Evolutionary conservation across 116 monocot species (phyloP), one percentile per base, ranked within the genome.

Genomic region (Trichopus zeylanicus): DNA sequence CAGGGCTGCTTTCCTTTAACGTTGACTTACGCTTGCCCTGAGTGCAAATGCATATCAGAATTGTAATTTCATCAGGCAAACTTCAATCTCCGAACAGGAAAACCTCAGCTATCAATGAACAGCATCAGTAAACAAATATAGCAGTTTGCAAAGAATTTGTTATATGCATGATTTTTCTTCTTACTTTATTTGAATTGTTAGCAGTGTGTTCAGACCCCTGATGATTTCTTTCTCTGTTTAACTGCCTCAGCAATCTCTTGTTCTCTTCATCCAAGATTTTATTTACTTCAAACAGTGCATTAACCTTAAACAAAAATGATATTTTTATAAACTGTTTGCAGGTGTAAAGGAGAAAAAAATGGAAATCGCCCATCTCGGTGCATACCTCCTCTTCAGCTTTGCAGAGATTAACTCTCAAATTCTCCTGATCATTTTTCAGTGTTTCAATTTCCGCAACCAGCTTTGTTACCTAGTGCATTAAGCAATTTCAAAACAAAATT

Each of bases 321-420:
- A 4, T 0, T 60, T 19, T 46, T 67, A 30, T 69, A 32, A 30
- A 42, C 23, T 11, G 11, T 22, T 51, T 11, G 18, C 23, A 27
- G 30, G 25, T 32, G 16, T 20, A 7, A 22, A 58, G 26, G 11
- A 20, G 26, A 31, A 29, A 49, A 53, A 51, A 51, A 37, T 3
- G 4, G n/a, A 29, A 16, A 31, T n/a, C n/a, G 0, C 3, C 8
- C 20, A 27, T 30, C 6, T 53, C n/a, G 6, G 18, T 55, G 25
- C 29, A 21, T 83, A 86, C 93, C 86, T 94, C 93, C 16, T 80
- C 89, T 74, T 86, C 89, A 61, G 93, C 93, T 67, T 68, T 79
- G 29, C 68, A 30, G 55, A 94, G 93, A 66, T 94, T 94, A 29
- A 74, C 61, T 31, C 67, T 72, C 31, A 88, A 29, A 31, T 73